Evolutionary conservation across 108 stramenopile genomes (phyloP), one percentile per base, ranked within the genome.

Genomic region (Pseudonitzschia multiseries): DNA sequence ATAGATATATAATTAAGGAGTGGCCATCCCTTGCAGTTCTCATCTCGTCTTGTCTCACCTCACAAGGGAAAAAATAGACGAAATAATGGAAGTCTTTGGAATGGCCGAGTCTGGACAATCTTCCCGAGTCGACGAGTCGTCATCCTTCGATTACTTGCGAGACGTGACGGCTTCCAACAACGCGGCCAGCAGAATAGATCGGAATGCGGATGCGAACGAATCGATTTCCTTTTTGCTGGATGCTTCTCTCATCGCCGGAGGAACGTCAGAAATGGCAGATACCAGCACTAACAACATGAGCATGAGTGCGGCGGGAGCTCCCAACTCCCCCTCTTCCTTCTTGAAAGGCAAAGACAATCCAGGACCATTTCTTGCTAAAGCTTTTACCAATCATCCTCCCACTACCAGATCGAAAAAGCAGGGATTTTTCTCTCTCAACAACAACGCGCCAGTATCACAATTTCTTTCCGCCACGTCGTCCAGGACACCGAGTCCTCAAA

Each of bases 21-120:
- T n/a, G n/a, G n/a, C n/a, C n/a, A n/a, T n/a, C n/a, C n/a, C n/a
- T n/a, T n/a, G n/a, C n/a, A n/a, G n/a, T n/a, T n/a, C n/a, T n/a
- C n/a, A n/a, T n/a, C n/a, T n/a, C n/a, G n/a, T n/a, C n/a, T n/a
- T n/a, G n/a, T n/a, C n/a, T n/a, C n/a, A n/a, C n/a, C n/a, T n/a
- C n/a, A n/a, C n/a, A n/a, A n/a, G n/a, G n/a, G n/a, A n/a, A n/a
- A n/a, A 10, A 42, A 9, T 9, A 42, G 42, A 42, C 42, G 42
- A 10, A 21, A 52, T 26, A 17, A 61, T 61, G 59, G 59, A 61
- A 29, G 59, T 61, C 28, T 61, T 61, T 61, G 59, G 59, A 15
- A 61, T 61, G 28, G 59, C 8, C 42, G 42, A 42, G 42, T 6
- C 6, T 10, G 10, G 42, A 10, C 42, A 42, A 6, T 42, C 42